These are phyloP conservation scores for Acanthamoeba castellanii DNA, from an alignment of 208 protist species.

Conservation along the genomic window DNA sequence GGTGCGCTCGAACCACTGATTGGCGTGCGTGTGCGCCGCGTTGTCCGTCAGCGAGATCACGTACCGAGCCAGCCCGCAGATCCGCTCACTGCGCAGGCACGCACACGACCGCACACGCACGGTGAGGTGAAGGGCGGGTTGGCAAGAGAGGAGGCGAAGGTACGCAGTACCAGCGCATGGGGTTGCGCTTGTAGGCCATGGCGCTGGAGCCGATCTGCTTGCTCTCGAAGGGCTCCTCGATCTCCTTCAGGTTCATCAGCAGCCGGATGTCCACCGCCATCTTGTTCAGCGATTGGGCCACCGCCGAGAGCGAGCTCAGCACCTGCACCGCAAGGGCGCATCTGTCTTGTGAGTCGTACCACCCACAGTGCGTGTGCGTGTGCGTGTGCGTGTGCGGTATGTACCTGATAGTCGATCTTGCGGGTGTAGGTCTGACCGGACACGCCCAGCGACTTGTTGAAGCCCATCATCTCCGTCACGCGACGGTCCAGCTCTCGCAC, in stretches of 20 bases:
- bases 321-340: slow-evolving; percentile 21
- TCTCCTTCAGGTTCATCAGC: slow-evolving; percentile 86
- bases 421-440: slow-evolving; percentile 89
- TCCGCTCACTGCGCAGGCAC: slow-evolving; percentile 77
- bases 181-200: slow-evolving; percentile 91
- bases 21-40: slow-evolving; percentile 78
- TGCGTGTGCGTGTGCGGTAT: background rate
- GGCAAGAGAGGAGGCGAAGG: background rate
- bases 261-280: slow-evolving; percentile 88
- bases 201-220: slow-evolving; percentile 88
- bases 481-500: slow-evolving; percentile 76
- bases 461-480: slow-evolving; percentile 85
- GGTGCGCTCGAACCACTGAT: slow-evolving; percentile 90
- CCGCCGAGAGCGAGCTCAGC: slow-evolving; percentile 71
- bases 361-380: too few species aligned
- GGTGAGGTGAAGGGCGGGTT: background rate
- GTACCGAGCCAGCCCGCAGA: slow-evolving; percentile 85
- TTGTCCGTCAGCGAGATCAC: slow-evolving; percentile 81
- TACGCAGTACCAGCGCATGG: slow-evolving; percentile 83
- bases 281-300: slow-evolving; percentile 85
- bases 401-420: slow-evolving; percentile 79
- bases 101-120: background rate
- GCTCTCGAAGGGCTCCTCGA: slow-evolving; percentile 89
- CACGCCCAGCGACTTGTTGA: slow-evolving; percentile 76
- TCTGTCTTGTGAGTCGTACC: too few species aligned